A percentile compares a stretch with the other conserved stretches of the same genome.
Evolutionary conservation across 305 asterid species (phyloP).

Genomic region (Fraxinus albicans): DNA sequence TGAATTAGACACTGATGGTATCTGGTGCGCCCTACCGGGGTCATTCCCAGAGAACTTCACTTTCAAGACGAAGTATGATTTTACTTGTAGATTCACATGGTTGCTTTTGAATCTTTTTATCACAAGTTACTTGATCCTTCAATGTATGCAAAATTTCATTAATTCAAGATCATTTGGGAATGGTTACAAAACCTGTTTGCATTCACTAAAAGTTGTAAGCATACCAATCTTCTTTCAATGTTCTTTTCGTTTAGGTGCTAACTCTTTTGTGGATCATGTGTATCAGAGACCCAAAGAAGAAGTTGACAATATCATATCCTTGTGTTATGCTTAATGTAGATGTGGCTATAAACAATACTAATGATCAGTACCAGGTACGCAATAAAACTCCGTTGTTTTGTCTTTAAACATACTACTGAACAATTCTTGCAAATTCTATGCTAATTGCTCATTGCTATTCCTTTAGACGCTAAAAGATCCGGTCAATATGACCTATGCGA

Average conservation of each 20-base stretch:
- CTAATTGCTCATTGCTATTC: conserved; percentile 28
- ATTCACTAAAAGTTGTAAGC: conserved; percentile 21
- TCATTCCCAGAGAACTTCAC: conserved; percentile 98
- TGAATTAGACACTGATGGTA: conserved; percentile 98
- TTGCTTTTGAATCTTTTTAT: conserved; percentile 4
- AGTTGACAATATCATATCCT: conserved; percentile 93
- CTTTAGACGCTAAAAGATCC: conserved; percentile 87
- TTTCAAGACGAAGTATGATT: conserved; percentile 73
- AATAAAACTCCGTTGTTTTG: conserved; percentile 25
- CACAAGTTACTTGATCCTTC: conserved; percentile 20
- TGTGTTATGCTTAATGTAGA: conserved; percentile 99
- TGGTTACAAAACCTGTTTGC: conserved; percentile 18
- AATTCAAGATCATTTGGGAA: conserved; percentile 14
- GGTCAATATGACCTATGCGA: conserved; percentile 62
- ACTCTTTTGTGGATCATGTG: conserved; percentile 31
- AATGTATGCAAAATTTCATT: conserved; percentile 18
- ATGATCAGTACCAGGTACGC: conserved; percentile 94
- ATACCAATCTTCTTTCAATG: conserved; percentile 24
- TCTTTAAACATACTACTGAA: conserved; percentile 24
- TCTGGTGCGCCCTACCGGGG: conserved; percentile 93
- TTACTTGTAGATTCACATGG: conserved; percentile 19
- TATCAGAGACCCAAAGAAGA: conserved; percentile 76
- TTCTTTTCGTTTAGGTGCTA: conserved; percentile 27
- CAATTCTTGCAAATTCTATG: conserved; percentile 17
- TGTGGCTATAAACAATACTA: conserved; percentile 96